These are phyloP conservation scores for Magnolia kwangsiensis DNA, from an alignment of 164 flowering plant species.

Conservation along the genomic window DNA sequence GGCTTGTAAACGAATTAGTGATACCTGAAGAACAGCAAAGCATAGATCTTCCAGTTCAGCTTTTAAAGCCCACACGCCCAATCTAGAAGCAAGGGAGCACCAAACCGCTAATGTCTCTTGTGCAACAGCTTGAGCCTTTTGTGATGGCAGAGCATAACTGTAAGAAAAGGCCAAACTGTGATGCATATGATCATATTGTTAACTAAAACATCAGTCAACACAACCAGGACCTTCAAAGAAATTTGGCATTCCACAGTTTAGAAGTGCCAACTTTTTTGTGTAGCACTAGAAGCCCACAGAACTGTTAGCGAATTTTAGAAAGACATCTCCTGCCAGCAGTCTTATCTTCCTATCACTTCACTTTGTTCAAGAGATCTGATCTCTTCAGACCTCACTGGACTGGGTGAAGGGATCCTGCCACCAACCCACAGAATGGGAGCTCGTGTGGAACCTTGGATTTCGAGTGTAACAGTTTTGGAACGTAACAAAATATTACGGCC, in stretches of 20 bases:
- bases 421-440: too few relatives aligned
- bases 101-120: constrained; percentile 86
- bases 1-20: neutral
- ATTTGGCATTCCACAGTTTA: neutral
- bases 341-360: too few relatives aligned
- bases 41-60: constrained; percentile 95
- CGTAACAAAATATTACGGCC: too few relatives aligned
- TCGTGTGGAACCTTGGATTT: too few relatives aligned
- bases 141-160: constrained; percentile 74
- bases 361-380: too few relatives aligned
- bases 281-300: neutral
- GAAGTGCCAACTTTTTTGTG: neutral
- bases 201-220: neutral
- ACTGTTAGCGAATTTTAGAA: too few relatives aligned
- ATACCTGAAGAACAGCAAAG: constrained; percentile 94
- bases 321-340: too few relatives aligned
- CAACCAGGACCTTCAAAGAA: neutral
- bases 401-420: too few relatives aligned
- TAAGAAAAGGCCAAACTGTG: constrained; percentile 3
- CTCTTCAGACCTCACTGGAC: too few relatives aligned
- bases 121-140: constrained; percentile 92
- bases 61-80: constrained; percentile 95
- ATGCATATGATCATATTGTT: neutral
- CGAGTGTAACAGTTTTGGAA: too few relatives aligned
- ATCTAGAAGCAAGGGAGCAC: constrained; percentile 96